Conservation (phyloP, 116 monocot genomes). For the Trichopus zeylanicus region DNA sequence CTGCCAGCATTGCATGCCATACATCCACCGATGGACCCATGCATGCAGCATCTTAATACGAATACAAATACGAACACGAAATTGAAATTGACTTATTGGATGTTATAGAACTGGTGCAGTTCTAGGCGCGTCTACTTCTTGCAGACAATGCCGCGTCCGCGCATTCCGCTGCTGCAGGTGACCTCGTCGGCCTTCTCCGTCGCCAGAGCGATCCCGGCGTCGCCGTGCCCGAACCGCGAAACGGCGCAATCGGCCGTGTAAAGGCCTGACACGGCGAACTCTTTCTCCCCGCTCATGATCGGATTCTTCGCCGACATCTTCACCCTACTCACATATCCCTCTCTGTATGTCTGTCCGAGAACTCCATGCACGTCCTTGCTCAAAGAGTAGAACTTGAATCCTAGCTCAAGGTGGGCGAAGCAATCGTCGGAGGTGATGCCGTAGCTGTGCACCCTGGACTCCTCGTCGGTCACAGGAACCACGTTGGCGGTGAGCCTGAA, state of each 20-base stretch:
- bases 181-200: neutral
- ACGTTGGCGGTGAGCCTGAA: conserved; percentile 27
- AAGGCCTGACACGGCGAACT: conserved; percentile 18
- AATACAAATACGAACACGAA: too few species aligned
- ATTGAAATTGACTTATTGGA: too few species aligned
- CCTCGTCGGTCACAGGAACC: conserved; percentile 39
- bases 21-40: too few species aligned
- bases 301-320: conserved; percentile 31
- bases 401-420: conserved; percentile 48
- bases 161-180: conserved; percentile 8
- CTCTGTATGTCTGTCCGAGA: conserved; percentile 41
- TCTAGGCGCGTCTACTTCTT: too few species aligned
- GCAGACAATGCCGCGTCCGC: conserved; percentile 15
- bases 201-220: neutral
- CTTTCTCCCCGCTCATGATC: conserved; percentile 38
- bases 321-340: conserved; percentile 24
- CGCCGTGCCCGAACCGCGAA: conserved; percentile 7
- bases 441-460: conserved; percentile 39
- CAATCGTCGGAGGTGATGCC: conserved; percentile 34
- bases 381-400: conserved; percentile 44
- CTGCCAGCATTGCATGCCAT: too few species aligned
- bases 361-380: conserved; percentile 36
- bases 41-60: too few species aligned
- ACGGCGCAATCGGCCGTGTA: conserved; percentile 27
- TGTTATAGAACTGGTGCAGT: too few species aligned